phyloP scores from a whole-genome alignment of 2,329 filamentous ascomycete species.

The Monosporascus sp. region DNA sequence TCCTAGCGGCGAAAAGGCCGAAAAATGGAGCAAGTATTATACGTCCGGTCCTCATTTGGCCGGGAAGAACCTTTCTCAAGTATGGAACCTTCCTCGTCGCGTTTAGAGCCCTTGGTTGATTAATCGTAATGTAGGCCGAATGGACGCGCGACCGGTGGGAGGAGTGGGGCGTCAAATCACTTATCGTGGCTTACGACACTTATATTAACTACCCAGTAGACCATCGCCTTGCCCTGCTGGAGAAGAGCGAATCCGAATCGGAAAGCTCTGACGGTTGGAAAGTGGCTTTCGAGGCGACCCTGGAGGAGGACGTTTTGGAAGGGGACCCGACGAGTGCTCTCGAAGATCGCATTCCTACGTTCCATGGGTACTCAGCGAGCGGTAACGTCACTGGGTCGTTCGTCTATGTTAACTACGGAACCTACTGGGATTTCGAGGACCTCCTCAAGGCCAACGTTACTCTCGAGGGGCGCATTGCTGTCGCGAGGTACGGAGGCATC shows the following conservation, averaged over 20 bases:
- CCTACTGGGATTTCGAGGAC: constrained; percentile 79
- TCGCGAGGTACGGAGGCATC: constrained; percentile 78
- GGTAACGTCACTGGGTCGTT: constrained; percentile 87
- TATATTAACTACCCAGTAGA: constrained; percentile 74
- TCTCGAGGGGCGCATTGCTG: constrained; percentile 77
- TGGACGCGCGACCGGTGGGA: constrained; percentile 74
- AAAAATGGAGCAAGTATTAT: constrained; percentile 75
- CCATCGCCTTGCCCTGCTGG: constrained; percentile 62
- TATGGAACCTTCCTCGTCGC: constrained; percentile 16
- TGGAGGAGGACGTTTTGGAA: constrained; percentile 79
- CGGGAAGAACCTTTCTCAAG: constrained; percentile 71
- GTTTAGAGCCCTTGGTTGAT: too few relatives aligned
- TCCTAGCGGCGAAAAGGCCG: constrained; percentile 50
- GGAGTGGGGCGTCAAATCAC: constrained; percentile 61
- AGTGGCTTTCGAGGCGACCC: constrained; percentile 69
- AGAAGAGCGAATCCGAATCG: constrained; percentile 36
- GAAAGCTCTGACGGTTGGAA: constrained; percentile 40
- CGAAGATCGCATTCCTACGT: constrained; percentile 72
- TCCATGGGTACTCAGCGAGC: constrained; percentile 90
- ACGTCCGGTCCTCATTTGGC: constrained; percentile 71
- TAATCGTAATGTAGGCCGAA: constrained; percentile 41
- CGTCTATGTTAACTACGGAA: constrained; percentile 89
- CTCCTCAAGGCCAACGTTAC: constrained; percentile 68
- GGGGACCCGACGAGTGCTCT: constrained; percentile 76
- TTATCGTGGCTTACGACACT: constrained; percentile 66